Conservation (phyloP, 1,284 basidiomycete genomes). For the Cutaneotrichosporon sp. region DNA sequence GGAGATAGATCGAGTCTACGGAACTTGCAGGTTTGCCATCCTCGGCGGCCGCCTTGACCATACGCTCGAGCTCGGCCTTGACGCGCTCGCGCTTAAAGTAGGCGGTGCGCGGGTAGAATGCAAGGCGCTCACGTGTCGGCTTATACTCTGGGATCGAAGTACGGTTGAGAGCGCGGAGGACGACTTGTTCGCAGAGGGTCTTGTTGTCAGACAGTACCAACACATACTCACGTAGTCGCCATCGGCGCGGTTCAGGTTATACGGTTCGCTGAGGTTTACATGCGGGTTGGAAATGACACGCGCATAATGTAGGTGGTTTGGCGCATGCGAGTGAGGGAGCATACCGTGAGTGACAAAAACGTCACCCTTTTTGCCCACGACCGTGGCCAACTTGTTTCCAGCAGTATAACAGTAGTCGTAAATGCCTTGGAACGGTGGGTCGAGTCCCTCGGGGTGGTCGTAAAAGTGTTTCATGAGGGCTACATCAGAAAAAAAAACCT, state of each 20-base stretch:
- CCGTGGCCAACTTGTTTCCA: constrained; percentile 18
- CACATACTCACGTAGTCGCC: constrained; percentile 33
- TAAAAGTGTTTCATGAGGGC: constrained; percentile 30
- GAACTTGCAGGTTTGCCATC: constrained; percentile 15
- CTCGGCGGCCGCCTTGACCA: constrained; percentile 31
- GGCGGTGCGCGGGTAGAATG: constrained; percentile 35
- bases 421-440: constrained; percentile 29
- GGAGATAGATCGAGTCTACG: constrained; percentile 35
- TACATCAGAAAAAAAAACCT: constrained; percentile 1
- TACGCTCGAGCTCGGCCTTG: constrained; percentile 29
- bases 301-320: constrained; percentile 37
- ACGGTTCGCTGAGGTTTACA: constrained; percentile 35
- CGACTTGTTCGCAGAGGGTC: constrained; percentile 41
- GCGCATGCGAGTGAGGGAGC: constrained; percentile 33
- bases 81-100: constrained; percentile 33
- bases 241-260: constrained; percentile 37
- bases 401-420: constrained; percentile 23
- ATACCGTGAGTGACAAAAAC: constrained; percentile 37
- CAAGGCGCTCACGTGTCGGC: constrained; percentile 28
- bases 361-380: constrained; percentile 35
- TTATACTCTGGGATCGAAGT: constrained; percentile 34
- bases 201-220: constrained; percentile 1
- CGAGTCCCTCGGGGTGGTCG: constrained; percentile 36
- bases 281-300: constrained; percentile 44
- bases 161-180: constrained; percentile 34